Percentiles rank a stretch among this genome's conserved stretches.
Conservation (phyloP, 768 basidiomycete genomes). For the Trametes gibbosa region DNA sequence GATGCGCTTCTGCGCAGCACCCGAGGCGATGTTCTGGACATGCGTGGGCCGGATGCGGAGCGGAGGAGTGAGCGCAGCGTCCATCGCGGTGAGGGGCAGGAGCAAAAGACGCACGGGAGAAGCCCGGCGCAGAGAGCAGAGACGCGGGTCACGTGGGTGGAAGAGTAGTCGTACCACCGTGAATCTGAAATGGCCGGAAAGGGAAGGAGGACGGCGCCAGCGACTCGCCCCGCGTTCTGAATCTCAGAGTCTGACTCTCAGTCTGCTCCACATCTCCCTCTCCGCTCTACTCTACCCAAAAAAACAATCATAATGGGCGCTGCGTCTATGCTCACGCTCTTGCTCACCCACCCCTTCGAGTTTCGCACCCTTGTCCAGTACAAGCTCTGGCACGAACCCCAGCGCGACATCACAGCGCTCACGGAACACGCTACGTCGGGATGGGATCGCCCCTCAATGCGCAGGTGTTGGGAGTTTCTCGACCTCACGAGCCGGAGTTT, state of each 20-base stretch:
- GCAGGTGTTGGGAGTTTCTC: slow-evolving; percentile 84
- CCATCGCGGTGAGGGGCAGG: slow-evolving; percentile 19
- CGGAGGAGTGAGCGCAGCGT: slow-evolving; percentile 29
- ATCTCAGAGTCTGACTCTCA: no score
- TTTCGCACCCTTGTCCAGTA: slow-evolving; percentile 82
- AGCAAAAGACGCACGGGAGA: neutral
- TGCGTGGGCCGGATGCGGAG: slow-evolving; percentile 26
- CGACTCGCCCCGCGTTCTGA: neutral
- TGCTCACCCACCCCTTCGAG: slow-evolving; percentile 80
- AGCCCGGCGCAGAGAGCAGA: neutral
- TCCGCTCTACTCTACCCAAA: neutral
- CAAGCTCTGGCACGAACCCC: slow-evolving; percentile 75
- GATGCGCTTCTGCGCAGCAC: slow-evolving; percentile 27
- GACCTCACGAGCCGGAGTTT: slow-evolving; percentile 90
- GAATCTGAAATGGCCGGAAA: neutral
- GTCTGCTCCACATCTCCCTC: neutral
- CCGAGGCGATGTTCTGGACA: slow-evolving; percentile 26
- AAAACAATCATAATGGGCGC: slow-evolving; percentile 45
- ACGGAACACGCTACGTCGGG: slow-evolving; percentile 77
- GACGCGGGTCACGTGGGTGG: slow-evolving; percentile 3
- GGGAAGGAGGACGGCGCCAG: neutral
- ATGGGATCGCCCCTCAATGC: slow-evolving; percentile 86
- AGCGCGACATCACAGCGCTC: slow-evolving; percentile 76
- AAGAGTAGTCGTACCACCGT: slow-evolving; percentile 10
- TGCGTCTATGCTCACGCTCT: slow-evolving; percentile 59